These are phyloP conservation scores for Trichoderma sp. DNA, from an alignment of 2,329 filamentous ascomycete species.

Conservation along the genomic window DNA sequence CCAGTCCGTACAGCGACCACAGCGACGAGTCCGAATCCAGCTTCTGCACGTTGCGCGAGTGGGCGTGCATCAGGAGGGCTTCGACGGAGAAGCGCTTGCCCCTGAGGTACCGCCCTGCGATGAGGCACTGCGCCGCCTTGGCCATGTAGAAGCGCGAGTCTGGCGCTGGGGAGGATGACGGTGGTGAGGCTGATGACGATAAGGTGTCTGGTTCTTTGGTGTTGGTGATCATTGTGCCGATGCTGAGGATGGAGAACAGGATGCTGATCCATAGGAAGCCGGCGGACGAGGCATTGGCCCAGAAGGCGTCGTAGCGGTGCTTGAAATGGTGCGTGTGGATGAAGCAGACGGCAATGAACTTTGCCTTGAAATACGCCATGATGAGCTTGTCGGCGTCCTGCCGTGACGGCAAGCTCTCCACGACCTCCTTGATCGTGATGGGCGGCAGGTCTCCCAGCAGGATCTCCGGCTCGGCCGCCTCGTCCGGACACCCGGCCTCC, in stretches of 20 bases:
- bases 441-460: conserved; percentile 30
- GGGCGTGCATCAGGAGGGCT: conserved; percentile 45
- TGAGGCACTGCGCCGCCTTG: conserved; percentile 45
- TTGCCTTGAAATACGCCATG: conserved; percentile 38
- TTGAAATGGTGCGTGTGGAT: conserved; percentile 46
- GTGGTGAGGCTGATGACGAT: background rate
- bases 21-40: conserved; percentile 42
- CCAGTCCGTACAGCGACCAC: conserved; percentile 47
- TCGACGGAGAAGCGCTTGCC: conserved; percentile 46
- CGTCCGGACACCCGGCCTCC: conserved; percentile 15
- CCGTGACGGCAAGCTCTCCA: conserved; percentile 35
- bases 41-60: conserved; percentile 41
- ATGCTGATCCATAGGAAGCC: conserved; percentile 50
- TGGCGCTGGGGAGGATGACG: conserved; percentile 21
- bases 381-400: conserved; percentile 37
- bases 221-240: conserved; percentile 37
- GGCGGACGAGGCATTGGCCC: conserved; percentile 38
- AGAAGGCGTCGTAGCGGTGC: conserved; percentile 47
- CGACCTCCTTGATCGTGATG: conserved; percentile 33
- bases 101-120: conserved; percentile 47
- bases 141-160: conserved; percentile 33
- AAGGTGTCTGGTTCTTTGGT: conserved; percentile 25
- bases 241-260: conserved; percentile 46
- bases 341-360: conserved; percentile 38
- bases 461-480: conserved; percentile 32